These are phyloP conservation scores for Fonsecaea monophora DNA, from an alignment of 2,329 filamentous ascomycete species.

Conservation along the genomic window DNA sequence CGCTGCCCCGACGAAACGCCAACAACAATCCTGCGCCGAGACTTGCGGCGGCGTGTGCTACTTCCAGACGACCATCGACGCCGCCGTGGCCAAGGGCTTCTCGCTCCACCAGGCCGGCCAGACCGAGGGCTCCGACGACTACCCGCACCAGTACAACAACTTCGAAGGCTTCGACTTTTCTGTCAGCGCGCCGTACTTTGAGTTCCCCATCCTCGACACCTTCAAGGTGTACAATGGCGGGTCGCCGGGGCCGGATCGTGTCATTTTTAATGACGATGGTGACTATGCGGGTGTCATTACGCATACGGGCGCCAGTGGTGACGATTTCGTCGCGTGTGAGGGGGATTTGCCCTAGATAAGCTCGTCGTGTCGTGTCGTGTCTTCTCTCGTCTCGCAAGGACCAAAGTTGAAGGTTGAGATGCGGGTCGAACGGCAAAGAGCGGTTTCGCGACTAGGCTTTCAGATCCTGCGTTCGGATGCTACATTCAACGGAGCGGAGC, in stretches of 20 bases:
- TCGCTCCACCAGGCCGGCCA: slow-evolving; percentile 53
- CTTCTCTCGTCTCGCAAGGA: no score
- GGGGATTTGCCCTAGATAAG: neutral
- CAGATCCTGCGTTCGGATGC: no score
- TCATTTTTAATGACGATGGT: slow-evolving; percentile 66
- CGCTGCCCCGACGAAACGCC: slow-evolving; percentile 35
- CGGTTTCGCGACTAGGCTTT: no score
- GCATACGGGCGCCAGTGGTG: slow-evolving; percentile 71
- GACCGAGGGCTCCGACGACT: slow-evolving; percentile 52
- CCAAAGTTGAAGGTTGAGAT: neutral
- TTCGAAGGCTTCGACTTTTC: slow-evolving; percentile 68
- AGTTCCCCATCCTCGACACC: slow-evolving; percentile 65
- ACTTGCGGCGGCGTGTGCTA: slow-evolving; percentile 63
- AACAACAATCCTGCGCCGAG: slow-evolving; percentile 54
- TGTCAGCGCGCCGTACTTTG: slow-evolving; percentile 65
- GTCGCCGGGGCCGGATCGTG: slow-evolving; percentile 70
- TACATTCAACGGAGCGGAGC: neutral
- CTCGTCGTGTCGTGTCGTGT: no score
- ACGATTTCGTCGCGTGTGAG: slow-evolving; percentile 70
- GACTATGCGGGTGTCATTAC: slow-evolving; percentile 70
- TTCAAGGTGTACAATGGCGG: slow-evolving; percentile 63
- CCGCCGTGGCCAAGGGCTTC: slow-evolving; percentile 61
- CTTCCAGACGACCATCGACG: slow-evolving; percentile 56
- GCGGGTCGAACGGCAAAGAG: no score
- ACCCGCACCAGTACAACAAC: slow-evolving; percentile 68